These are phyloP conservation scores for Colletotrichum somersetense DNA, from an alignment of 2,329 filamentous ascomycete species.

Conservation along the genomic window DNA sequence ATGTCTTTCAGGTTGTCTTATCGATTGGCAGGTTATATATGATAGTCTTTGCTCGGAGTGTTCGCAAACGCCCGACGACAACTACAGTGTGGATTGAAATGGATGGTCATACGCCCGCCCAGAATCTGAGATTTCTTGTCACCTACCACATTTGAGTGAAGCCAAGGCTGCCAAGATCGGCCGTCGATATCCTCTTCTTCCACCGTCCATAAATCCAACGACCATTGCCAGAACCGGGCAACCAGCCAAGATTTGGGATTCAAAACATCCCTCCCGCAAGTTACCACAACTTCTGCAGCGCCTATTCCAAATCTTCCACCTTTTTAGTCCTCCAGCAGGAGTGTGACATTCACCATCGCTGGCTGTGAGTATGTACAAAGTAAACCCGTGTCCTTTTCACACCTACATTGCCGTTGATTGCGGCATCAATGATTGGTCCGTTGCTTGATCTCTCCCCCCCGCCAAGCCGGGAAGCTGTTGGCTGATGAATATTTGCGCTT, in stretches of 20 bases:
- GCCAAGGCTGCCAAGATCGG: conserved; percentile 18
- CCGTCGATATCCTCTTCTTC: neutral
- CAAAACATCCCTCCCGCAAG: neutral
- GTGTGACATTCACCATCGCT: neutral
- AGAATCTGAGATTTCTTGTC: neutral
- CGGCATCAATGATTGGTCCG: neutral
- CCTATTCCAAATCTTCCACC: neutral
- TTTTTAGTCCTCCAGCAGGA: neutral
- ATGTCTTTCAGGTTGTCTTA: too few relatives aligned
- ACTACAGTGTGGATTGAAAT: neutral
- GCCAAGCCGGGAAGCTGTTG: conserved; percentile 1
- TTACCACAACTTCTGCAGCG: neutral
- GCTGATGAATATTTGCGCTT: neutral
- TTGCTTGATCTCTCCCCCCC: neutral
- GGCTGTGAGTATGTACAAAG: neutral
- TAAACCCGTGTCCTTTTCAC: neutral
- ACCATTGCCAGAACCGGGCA: too few relatives aligned
- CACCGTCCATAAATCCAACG: neutral
- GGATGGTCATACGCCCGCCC: neutral
- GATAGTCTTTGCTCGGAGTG: too few relatives aligned
- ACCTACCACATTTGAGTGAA: conserved; percentile 16
- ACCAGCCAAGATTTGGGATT: neutral
- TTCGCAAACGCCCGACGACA: neutral
- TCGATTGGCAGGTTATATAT: too few relatives aligned
- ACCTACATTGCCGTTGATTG: neutral